A percentile compares a stretch with the other conserved stretches of the same genome.
Conservation (phyloP, 768 basidiomycete species). For the Pulveroboletus sp. region DNA sequence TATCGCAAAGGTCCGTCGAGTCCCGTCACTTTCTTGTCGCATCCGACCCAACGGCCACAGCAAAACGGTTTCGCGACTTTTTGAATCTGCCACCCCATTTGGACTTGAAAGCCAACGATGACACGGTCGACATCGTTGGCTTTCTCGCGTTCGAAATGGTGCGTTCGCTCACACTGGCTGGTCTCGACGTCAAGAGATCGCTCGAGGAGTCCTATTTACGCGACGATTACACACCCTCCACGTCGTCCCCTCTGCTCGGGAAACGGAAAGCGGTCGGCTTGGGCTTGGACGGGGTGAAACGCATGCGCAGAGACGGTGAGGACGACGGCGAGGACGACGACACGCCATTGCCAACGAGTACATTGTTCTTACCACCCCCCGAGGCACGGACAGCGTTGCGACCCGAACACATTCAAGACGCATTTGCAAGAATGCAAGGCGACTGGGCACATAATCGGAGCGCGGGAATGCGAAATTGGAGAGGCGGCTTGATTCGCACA, state of each 20-base stretch:
- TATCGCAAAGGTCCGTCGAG: constrained; percentile 97
- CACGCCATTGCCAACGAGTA: constrained; percentile 62
- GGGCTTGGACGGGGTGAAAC: constrained; percentile 43
- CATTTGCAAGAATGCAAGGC: constrained; percentile 86
- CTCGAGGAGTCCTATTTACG: constrained; percentile 69
- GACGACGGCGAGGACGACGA: constrained; percentile 60
- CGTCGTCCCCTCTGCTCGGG: constrained; percentile 56
- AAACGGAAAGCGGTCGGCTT: constrained; percentile 63
- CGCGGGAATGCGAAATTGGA: constrained; percentile 88
- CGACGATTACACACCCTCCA: constrained; percentile 52
- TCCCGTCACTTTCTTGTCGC: constrained; percentile 4
- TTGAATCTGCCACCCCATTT: constrained; percentile 84
- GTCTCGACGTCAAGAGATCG: constrained; percentile 77
- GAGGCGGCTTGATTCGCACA: constrained; percentile 79
- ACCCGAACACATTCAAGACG: constrained; percentile 88
- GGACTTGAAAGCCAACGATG: constrained; percentile 88
- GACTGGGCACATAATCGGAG: constrained; percentile 80
- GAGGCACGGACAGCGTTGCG: constrained; percentile 76
- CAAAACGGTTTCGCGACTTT: constrained; percentile 93
- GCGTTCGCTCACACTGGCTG: constrained; percentile 85
- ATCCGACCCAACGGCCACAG: constrained; percentile 35
- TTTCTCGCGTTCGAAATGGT: constrained; percentile 99
- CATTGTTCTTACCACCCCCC: constrained; percentile 78
- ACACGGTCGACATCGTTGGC: constrained; percentile 94
- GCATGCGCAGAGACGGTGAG: constrained; percentile 44